Evolutionary conservation across 2,329 filamentous ascomycete genomes (phyloP), one percentile per base, ranked within the genome.

Genomic region (Thelonectria discophora): DNA sequence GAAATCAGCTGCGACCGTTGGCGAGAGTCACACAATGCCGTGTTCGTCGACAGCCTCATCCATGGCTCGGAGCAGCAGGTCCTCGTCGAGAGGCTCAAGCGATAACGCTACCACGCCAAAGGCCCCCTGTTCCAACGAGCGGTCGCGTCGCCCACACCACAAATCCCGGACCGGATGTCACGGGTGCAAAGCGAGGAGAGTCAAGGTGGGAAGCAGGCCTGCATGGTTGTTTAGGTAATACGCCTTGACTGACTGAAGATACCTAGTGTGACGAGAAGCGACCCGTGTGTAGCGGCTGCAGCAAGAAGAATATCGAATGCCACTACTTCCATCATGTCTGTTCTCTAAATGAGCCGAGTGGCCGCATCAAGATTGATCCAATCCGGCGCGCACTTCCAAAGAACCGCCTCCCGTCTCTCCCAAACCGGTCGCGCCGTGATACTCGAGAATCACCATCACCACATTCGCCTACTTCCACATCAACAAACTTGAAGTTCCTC

Each of bases 111-210:
- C 39, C 18, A 37, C 12, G 12, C 34, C 55, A 10, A 42, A 13
- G 18, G 37, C 30, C 32, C 34, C 32, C 11, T n/a, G 40, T 15
- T 39, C 13, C 10, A 49, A 39, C 18, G 50, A 55, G 6, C 45
- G 60, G 15, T 5, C 50, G 11, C 54, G 55, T 15, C 60, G 60
- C 18, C 37, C 45, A 9, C 60, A 62, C 45, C 60, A 40, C 30
- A 62, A 62, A 49, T 58, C 60, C 32, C 60, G 60, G 49, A 55
- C 50, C 18, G 60, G 60, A 27, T 62, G 60, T 39, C 48, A 51
- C 20, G 45, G 34, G 17, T 62, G 60, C 39, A 62, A 59, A 39
- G 37, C 60, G 11, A 62, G 49, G 10, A 34, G 60, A 12, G 48
- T 62, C 34, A 62, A 62, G 60, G 60, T 59, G 18, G 6, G 40